phyloP scores from a whole-genome alignment of 2,329 filamentous ascomycete genomes.

The Domatiomyces globalis region DNA sequence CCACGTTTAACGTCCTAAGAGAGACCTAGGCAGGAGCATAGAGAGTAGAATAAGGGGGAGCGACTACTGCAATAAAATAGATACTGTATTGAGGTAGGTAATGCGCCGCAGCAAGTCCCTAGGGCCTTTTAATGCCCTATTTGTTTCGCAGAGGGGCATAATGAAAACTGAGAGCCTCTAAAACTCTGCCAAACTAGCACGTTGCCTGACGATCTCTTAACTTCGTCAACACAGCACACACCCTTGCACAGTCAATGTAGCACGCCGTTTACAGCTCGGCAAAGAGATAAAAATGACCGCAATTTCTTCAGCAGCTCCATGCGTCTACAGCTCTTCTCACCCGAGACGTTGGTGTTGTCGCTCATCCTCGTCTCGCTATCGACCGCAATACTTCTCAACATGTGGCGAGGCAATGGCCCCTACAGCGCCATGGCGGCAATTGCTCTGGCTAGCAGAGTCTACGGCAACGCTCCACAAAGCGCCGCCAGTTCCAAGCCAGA shows the following conservation, averaged over 20 bases:
- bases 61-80: too few species aligned
- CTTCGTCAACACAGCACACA: not conserved
- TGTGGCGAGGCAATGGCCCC: not conserved
- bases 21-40: too few species aligned
- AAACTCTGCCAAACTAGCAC: not conserved
- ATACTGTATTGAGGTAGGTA: too few species aligned
- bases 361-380: not conserved
- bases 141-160: too few species aligned
- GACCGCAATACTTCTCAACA: not conserved
- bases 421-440: not conserved
- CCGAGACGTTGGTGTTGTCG: not conserved
- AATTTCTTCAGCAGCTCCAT: not conserved
- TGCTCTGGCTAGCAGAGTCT: not conserved
- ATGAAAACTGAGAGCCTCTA: too few species aligned
- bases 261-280: not conserved
- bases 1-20: too few species aligned
- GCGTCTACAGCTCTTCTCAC: not conserved
- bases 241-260: too few species aligned
- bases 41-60: too few species aligned
- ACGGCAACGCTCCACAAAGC: too few species aligned
- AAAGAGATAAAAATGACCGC: not conserved
- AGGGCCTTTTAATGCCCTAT: too few species aligned
- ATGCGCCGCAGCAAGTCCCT: too few species aligned
- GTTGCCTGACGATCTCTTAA: not conserved
- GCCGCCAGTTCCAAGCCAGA: constrained; percentile 20